These are phyloP conservation scores for Suillus bovinus DNA, from an alignment of 768 basidiomycete genomes.

Conservation along the genomic window DNA sequence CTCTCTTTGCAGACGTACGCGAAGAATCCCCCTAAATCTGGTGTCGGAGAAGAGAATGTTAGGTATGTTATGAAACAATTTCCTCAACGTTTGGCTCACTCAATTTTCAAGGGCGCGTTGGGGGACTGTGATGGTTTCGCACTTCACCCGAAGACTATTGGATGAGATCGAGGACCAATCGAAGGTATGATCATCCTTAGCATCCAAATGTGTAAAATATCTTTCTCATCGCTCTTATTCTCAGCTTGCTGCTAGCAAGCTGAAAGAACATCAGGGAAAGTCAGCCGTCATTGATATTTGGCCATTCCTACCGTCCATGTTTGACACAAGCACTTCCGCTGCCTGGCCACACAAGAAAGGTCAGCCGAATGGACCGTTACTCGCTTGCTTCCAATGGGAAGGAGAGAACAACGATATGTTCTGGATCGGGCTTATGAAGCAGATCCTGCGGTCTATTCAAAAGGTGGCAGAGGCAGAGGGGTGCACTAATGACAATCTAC, in stretches of 20 bases:
- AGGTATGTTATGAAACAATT: background rate
- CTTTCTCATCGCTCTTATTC: background rate
- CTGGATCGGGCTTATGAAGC: constrained; percentile 13
- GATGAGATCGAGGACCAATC: constrained; percentile 2
- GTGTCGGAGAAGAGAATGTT: constrained; percentile 1
- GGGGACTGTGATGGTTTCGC: constrained; percentile 19
- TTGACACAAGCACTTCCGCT: constrained; percentile 9
- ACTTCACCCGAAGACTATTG: constrained; percentile 16
- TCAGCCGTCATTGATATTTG: constrained; percentile 12
- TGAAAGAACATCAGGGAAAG: constrained; percentile 8
- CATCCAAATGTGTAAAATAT: background rate
- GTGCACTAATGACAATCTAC: constrained; percentile 1
- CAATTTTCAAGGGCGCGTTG: constrained; percentile 5
- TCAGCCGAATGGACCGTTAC: constrained; percentile 16
- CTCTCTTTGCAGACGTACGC: background rate
- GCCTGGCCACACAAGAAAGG: constrained; percentile 18
- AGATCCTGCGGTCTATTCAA: constrained; percentile 3
- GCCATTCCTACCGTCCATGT: constrained; percentile 20
- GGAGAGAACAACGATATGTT: constrained; percentile 10
- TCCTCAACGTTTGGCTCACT: background rate
- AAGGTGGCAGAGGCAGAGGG: background rate
- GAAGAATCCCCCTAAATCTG: background rate
- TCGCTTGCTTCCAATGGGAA: constrained; percentile 18
- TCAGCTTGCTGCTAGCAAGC: constrained; percentile 7
- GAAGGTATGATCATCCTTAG: background rate